Base-by-base conservation (phyloP, 192 early-diverging fungal species). In the Diversispora epigaea region DNA sequence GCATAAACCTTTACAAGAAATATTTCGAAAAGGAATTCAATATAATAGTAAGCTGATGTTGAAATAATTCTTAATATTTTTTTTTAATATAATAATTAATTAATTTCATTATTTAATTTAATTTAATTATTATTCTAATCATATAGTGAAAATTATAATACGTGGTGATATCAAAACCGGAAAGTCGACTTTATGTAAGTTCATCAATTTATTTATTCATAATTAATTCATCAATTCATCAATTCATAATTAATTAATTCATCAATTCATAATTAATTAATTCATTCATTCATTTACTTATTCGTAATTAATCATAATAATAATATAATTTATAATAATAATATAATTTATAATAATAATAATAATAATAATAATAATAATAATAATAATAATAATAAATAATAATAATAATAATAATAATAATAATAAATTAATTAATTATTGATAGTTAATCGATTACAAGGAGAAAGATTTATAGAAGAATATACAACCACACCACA, bases 141-240 rank as follows among this genome's bases (percentile, higher is more conserved):
- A 25, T 41, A 14, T 72, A 88, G 87, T 88, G 87, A 88, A 88
- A 76, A 80, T 88, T 55, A 77, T 85, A 62, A 80, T 88, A 45
- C 82, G 85, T 71, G 87, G 87, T 52, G 87, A 88, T 63, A 85
- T 88, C 47, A 79, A 82, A 73, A 85, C 85, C 11, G 87, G 87
- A 79, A 88, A 88, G 73, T 78, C 85, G 0, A 81, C 80, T 9
- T 56, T 88, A 9, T 88, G 87, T 86, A 85, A 77, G 84, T 77
- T 49, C n/a, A 12, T 22, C 54, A 21, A 32, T 21, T 43, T 40
- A 4, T 44, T 47, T 17, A 15, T 47, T 43, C n/a, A n/a, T n/a
- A 43, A 58, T 39, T 40, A 25, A 17, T n/a, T n/a, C n/a, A n/a
- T n/a, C n/a, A n/a, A n/a, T n/a, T n/a, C n/a, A n/a, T n/a, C n/a